A percentile compares a stretch with the other conserved stretches of the same genome.
Conservation (phyloP, 495 filamentous ascomycete species). For the Penicillium parvum region DNA sequence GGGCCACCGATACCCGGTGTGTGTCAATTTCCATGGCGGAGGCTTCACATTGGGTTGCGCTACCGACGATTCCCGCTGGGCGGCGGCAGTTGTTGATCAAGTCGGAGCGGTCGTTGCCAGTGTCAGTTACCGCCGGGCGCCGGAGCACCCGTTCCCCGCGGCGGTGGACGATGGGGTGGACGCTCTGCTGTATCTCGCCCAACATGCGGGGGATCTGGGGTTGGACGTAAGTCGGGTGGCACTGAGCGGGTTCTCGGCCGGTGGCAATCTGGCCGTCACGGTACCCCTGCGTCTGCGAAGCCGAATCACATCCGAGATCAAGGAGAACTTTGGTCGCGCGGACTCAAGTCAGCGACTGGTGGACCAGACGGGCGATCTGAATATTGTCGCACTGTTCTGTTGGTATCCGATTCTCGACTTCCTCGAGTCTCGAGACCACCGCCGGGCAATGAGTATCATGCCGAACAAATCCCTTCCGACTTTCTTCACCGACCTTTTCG, state of each 20-base stretch:
- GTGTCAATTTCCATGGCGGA: slow-evolving; percentile 75
- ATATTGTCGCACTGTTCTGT: slow-evolving; percentile 56
- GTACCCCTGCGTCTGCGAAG: slow-evolving; percentile 63
- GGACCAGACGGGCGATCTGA: slow-evolving; percentile 33
- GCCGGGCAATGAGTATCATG: slow-evolving; percentile 59
- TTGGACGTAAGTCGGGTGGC: slow-evolving; percentile 62
- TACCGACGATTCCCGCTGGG: slow-evolving; percentile 71
- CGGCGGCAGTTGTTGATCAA: slow-evolving; percentile 48
- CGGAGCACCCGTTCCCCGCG: slow-evolving; percentile 72
- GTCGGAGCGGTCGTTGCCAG: slow-evolving; percentile 61
- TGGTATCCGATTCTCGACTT: slow-evolving; percentile 90
- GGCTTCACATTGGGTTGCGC: slow-evolving; percentile 70
- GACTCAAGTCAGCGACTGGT: slow-evolving; percentile 40
- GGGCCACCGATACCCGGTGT: slow-evolving; percentile 49
- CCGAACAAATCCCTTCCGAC: slow-evolving; percentile 70
- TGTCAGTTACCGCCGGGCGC: slow-evolving; percentile 73
- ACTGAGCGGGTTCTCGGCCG: slow-evolving; percentile 80
- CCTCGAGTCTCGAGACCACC: slow-evolving; percentile 65
- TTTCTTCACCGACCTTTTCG: slow-evolving; percentile 79
- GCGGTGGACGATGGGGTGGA: slow-evolving; percentile 74
- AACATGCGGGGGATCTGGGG: slow-evolving; percentile 50
- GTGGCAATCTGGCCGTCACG: slow-evolving; percentile 81
- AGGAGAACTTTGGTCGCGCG: slow-evolving; percentile 26
- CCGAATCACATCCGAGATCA: slow-evolving; percentile 22
- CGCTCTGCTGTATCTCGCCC: slow-evolving; percentile 60